Base-by-base conservation (phyloP, 768 basidiomycete species). In the Mycena kentingensis region DNA sequence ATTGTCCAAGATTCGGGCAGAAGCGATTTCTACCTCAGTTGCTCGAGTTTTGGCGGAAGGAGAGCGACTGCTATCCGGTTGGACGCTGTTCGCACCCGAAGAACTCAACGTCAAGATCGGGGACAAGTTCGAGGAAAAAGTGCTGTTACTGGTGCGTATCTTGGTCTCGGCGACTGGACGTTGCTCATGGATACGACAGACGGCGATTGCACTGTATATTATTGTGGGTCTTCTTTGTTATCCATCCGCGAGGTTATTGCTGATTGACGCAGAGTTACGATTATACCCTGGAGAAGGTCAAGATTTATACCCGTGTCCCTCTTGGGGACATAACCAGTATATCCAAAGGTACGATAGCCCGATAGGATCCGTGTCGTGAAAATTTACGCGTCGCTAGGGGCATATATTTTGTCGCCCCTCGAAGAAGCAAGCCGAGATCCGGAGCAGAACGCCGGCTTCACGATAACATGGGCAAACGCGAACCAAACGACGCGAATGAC, bases 51-150 rank as follows among this genome's bases (percentile, higher is more conserved):
- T 96, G 5, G 70, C 76, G 5, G 89, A 91, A 54, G 89, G 84
- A 13, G 93, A 99, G 65, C 75, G 81, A 3, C 68, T 93, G 37
- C 63, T 93, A 5, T 84, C 81, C 5, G 96, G 93, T 2, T 98
- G 97, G 96, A 98, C 95, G 0, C 65, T 98, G 24, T 85, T 98
- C 58, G 82, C 91, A 0, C 97, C 97, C 0, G 81, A 84, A 58
- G 82, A 88, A 46, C 65, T 90, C 47, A 90, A 89, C 62, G 72
- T 77, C 44, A 90, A 78, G 66, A 64, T 90, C 6, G 79, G 82
- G n/a, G 79, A 88, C 34, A 87, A 83, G 58, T 93, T 93, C 57
- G 95, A 98, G 71, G 97, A 98, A 75, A 98, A 98, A 67, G 85
- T 99, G 3, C 57, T 98, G 16, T 70, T 99, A 1, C 67, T 98